Base-by-base conservation (phyloP, 495 filamentous ascomycete species). In the Mytilinidion resinicola region DNA sequence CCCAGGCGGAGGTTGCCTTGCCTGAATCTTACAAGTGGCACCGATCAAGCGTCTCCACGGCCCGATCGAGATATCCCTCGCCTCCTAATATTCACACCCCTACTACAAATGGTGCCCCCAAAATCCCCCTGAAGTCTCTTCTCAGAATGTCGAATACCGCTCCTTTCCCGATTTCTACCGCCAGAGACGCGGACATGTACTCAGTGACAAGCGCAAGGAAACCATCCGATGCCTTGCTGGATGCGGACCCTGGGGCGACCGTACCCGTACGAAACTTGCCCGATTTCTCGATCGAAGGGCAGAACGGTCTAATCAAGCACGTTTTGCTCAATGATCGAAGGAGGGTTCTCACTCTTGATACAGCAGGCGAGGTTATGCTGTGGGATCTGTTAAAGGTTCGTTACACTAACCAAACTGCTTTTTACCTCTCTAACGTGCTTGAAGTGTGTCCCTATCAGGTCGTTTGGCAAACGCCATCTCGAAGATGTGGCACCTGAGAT, bases 261-360 rank as follows among this genome's bases (percentile, higher is more conserved):
- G 38, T 57, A 11, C 53, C 61, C 69, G 88, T 56, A 89, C 91
- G 5, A 84, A 88, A 54, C 85, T 95, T 69, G 86, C 90, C 2
- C 3, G 64, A 67, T 33, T 67, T 67, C 35, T 63, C 64, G n/a
- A 91, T 97, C 49, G 90, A 96, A 70, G 95, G 93, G 3, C 93
- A 96, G 67, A 90, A 95, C 74, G 93, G 93, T 7, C 72, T 98
- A 57, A 91, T 97, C 63, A 98, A 96, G 70, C 87, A 96, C 70
- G 82, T 87, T 64, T 80, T 97, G 66, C 73, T 98, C 35, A 97
- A 96, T 75, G 92, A 98, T 68, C 77, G 93, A 66, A 85, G 87
- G 65, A 81, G 90, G 50, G 90, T 92, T 15, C 74, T 98, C 57
- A 98, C 93, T 0, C 73, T 95, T 62, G 93, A 98, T 72, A 96